Conservation (phyloP, 768 basidiomycete species). For the Pleurotus tuber-regium region DNA sequence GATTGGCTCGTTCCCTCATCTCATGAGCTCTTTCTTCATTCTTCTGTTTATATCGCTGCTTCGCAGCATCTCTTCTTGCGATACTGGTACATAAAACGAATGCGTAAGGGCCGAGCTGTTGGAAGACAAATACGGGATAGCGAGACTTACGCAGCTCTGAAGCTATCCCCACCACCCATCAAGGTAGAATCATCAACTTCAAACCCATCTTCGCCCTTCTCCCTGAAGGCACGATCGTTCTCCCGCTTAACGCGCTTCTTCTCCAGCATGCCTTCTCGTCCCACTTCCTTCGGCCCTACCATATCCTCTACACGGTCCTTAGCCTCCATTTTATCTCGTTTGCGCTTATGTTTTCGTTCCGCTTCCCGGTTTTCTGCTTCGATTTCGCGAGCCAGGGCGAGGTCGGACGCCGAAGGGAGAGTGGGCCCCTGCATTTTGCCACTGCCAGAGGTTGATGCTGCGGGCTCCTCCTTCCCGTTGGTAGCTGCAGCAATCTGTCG, state of each 20-base stretch:
- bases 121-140: conserved; percentile 4
- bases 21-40: conserved; percentile 51
- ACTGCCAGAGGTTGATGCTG: conserved; percentile 21
- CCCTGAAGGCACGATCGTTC: conserved; percentile 65
- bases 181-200: conserved; percentile 79
- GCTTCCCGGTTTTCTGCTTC: conserved; percentile 47
- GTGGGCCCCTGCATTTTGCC: conserved; percentile 63
- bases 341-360: conserved; percentile 58
- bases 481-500: conserved; percentile 57
- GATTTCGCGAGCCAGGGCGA: conserved; percentile 66
- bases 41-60: conserved; percentile 58
- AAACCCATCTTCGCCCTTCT: conserved; percentile 73
- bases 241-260: conserved; percentile 79
- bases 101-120: conserved; percentile 4
- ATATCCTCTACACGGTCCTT: conserved; percentile 74
- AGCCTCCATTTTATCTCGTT: conserved; percentile 62
- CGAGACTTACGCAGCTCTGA: conserved; percentile 64
- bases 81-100: conserved; percentile 44
- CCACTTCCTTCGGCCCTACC: conserved; percentile 78
- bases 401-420: conserved; percentile 66
- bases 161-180: conserved; percentile 82
- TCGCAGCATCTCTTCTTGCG: conserved; percentile 71
- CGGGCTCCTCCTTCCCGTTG: conserved; percentile 31
- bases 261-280: conserved; percentile 82
- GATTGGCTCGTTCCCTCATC: conserved; percentile 58